Base-by-base conservation (phyloP, 148 eudicot genomes). In the Simmondsia chinensis region DNA sequence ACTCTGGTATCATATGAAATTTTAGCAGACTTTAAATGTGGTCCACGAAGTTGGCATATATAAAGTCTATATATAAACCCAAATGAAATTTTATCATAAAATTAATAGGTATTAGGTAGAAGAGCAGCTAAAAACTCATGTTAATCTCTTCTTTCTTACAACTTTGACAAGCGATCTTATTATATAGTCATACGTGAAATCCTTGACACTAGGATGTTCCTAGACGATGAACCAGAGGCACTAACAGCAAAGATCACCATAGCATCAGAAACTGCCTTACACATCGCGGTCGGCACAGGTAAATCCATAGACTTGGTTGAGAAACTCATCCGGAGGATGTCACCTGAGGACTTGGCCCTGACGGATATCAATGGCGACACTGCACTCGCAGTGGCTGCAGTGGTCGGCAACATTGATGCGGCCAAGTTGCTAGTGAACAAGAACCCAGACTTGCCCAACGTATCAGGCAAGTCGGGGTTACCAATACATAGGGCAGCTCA, bases 201-300 rank as follows among this genome's bases (percentile, higher is more conserved):
- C n/a, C n/a, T n/a, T n/a, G n/a, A n/a, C n/a, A n/a, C n/a, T n/a
- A 17, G 44, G 36, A 15, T 7, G 4, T 56, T 45, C 50, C 2
- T 56, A 1, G 52, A 56, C 0, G 33, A 37, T 16, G 61, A 56
- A 12, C 52, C 61, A 1, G 52, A 46, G 3, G 61, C 61, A 17
- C 10, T 46, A 12, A 56, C 52, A 1, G 52, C 52, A 26, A 56
- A 27, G 21, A 56, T 56, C 3, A 23, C 61, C 5, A 27, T 46
- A 9, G 61, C 61, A n/a, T 36, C 37, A 9, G 61, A 56, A 38
- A 45, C 52, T 0, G 49, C 59, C 0, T 41, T 54, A 8, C 59
- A 54, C 28, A 43, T 54, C 8, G 59, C 59, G 0, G 59, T 54
- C 5, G 49, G 59, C 1, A 54, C 49, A 0, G 59, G 59, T 2